These are phyloP conservation scores for Lepidium africanum DNA, from an alignment of 345 rosid genomes.

Conservation along the genomic window DNA sequence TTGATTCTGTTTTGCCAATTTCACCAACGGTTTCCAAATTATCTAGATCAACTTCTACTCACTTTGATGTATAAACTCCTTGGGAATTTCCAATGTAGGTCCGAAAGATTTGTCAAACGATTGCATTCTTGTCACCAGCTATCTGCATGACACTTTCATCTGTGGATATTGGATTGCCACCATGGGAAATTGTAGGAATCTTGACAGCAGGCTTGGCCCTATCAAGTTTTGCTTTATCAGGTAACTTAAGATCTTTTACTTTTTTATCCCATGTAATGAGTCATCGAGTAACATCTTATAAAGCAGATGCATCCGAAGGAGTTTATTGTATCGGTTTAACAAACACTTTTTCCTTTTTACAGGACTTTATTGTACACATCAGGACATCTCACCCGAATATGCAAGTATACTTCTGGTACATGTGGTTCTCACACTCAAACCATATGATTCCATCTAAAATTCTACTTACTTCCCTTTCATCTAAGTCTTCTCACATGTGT, in stretches of 20 bases:
- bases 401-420: constrained; percentile 87
- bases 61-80: constrained; percentile 1
- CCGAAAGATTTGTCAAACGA: constrained; percentile 84
- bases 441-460: neutral
- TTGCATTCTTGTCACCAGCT: constrained; percentile 88
- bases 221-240: constrained; percentile 89
- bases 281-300: neutral
- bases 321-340: neutral
- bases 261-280: neutral
- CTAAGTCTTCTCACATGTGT: neutral
- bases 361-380: constrained; percentile 83
- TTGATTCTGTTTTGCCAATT: neutral
- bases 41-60: neutral
- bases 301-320: neutral
- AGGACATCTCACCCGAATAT: constrained; percentile 90
- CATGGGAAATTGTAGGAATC: constrained; percentile 89
- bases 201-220: constrained; percentile 82
- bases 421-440: neutral
- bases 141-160: constrained; percentile 81
- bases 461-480: neutral
- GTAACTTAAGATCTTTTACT: constrained; percentile 31
- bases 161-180: constrained; percentile 79
- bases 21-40: neutral
- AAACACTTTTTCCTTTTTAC: neutral
- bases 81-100: constrained; percentile 44